Conservation (phyloP, 257 asterid species). For the Capsicum baccatum region DNA sequence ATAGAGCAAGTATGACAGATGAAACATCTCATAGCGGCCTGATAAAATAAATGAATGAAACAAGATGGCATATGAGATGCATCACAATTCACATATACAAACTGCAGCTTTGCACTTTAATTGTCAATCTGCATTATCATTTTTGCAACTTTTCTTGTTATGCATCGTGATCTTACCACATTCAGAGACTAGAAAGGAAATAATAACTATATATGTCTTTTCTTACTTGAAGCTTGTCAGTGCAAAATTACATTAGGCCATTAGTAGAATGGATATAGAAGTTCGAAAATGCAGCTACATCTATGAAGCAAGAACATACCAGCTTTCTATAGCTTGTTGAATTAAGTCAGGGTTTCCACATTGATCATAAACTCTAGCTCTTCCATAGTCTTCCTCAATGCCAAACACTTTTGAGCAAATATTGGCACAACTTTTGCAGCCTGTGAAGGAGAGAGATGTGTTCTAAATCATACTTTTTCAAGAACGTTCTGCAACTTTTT, state of each 20-base stretch:
- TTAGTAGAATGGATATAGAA: not conserved
- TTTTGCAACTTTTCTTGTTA: not conserved
- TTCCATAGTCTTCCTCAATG: constrained; percentile 96
- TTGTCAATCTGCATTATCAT: not conserved
- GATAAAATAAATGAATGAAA: not conserved
- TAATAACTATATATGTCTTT: not conserved
- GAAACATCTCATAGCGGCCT: not conserved
- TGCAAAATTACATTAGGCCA: constrained; percentile 1
- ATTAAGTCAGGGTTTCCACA: constrained; percentile 63
- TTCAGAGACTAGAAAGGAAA: not conserved
- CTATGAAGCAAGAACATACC: constrained; percentile 53
- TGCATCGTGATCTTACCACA: not conserved
- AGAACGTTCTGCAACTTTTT: not conserved
- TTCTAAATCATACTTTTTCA: not conserved
- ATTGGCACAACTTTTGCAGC: constrained; percentile 96
- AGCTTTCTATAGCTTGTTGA: constrained; percentile 93
- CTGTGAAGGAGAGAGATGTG: constrained; percentile 42
- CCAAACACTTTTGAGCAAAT: constrained; percentile 75
- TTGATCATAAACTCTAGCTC: constrained; percentile 93
- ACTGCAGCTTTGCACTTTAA: not conserved
- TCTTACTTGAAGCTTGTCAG: not conserved
- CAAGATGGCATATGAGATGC: not conserved
- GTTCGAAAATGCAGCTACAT: not conserved
- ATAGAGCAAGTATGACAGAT: not conserved
- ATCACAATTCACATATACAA: not conserved